Conservation (phyloP, 1,284 basidiomycete genomes). For the Leccinum fuscescens region DNA sequence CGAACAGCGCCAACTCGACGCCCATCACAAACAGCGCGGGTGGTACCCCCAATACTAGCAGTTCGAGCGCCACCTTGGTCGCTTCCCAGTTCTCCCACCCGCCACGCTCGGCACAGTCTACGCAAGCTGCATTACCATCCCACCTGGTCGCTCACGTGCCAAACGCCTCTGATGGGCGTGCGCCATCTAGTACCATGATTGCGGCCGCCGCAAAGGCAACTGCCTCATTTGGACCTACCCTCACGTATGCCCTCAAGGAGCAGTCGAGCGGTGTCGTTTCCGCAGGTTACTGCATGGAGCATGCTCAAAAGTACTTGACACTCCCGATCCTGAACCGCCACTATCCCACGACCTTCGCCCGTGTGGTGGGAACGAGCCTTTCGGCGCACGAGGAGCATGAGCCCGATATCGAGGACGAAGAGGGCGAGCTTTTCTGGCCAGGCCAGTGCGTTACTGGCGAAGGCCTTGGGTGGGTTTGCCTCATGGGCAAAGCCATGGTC, state of each 20-base stretch:
- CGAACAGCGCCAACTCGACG: conserved; percentile 71
- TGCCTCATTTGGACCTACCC: conserved; percentile 27
- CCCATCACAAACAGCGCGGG: conserved; percentile 53
- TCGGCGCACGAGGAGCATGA: conserved; percentile 65
- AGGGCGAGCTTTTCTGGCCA: conserved; percentile 79
- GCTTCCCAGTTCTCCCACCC: conserved; percentile 27
- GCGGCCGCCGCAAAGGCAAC: conserved; percentile 32
- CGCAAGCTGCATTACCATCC: conserved; percentile 29
- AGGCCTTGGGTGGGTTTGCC: conserved; percentile 75
- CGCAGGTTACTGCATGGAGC: conserved; percentile 46
- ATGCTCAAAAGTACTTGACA: conserved; percentile 54
- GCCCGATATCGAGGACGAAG: conserved; percentile 76
- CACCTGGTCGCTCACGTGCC: conserved; percentile 31
- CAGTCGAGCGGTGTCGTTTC: conserved; percentile 44
- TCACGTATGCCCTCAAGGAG: conserved; percentile 46
- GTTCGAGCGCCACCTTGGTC: conserved; percentile 26
- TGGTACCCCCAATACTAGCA: conserved; percentile 44
- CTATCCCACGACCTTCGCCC: conserved; percentile 70
- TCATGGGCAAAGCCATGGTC: conserved; percentile 79
- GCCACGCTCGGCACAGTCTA: conserved; percentile 25
- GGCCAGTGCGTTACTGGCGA: conserved; percentile 65
- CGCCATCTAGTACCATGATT: conserved; percentile 28
- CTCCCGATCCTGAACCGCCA: conserved; percentile 62
- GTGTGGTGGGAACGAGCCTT: conserved; percentile 64
- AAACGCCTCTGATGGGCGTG: conserved; percentile 30